phyloP scores from a whole-genome alignment of 345 rosid genomes.

The Eucalyptus cloeziana region DNA sequence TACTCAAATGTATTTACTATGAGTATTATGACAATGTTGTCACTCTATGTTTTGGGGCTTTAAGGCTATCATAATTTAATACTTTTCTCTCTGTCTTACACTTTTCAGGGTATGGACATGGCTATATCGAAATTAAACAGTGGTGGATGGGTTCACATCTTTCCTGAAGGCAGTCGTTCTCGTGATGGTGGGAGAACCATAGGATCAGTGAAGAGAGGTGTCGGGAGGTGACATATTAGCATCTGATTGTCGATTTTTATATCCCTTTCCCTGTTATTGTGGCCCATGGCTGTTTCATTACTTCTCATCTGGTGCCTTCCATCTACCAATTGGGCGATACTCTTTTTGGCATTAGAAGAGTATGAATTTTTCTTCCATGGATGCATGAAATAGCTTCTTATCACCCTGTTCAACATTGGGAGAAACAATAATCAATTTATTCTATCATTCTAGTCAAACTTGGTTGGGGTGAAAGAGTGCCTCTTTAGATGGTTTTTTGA shows the following conservation, averaged over 20 bases:
- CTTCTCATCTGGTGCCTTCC: background rate
- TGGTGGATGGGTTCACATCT: constrained; percentile 98
- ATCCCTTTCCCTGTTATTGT: background rate
- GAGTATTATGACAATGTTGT: background rate
- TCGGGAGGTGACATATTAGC: constrained; percentile 56
- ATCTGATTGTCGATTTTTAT: background rate
- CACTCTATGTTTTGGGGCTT: background rate
- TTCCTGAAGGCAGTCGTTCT: constrained; percentile 95
- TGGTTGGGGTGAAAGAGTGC: background rate
- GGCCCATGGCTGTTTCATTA: background rate
- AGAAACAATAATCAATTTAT: background rate
- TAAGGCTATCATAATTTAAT: background rate
- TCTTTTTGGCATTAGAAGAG: background rate
- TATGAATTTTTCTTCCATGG: background rate
- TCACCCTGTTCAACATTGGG: background rate
- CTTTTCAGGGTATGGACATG: constrained; percentile 85
- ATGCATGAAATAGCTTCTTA: background rate
- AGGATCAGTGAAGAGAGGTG: constrained; percentile 81
- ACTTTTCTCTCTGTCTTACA: background rate
- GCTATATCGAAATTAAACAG: constrained; percentile 77
- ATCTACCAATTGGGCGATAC: background rate
- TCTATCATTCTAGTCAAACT: background rate
- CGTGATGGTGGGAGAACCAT: constrained; percentile 91
- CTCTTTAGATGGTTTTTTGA: background rate
- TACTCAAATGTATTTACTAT: background rate